A percentile compares a stretch with the other conserved stretches of the same genome.
Conservation (phyloP, 768 basidiomycete species). For the Suillus hirtellus region DNA sequence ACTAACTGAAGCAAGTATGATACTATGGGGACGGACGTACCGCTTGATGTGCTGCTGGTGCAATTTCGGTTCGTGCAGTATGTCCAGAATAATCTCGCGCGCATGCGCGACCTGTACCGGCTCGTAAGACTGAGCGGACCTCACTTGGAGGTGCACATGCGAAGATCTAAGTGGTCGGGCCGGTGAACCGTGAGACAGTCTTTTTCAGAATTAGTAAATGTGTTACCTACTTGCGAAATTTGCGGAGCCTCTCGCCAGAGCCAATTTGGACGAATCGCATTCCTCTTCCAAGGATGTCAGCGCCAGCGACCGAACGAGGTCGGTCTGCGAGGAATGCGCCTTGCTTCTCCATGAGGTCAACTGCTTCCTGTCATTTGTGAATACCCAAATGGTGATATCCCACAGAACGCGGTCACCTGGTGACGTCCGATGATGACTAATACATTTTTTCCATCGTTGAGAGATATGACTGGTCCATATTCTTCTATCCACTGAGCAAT, state of each 20-base stretch:
- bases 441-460: constrained; percentile 7
- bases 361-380: constrained; percentile 33
- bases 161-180: constrained; percentile 39
- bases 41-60: constrained; percentile 29
- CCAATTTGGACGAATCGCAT: constrained; percentile 57
- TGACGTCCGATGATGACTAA: constrained; percentile 14
- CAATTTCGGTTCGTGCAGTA: constrained; percentile 25
- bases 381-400: constrained; percentile 22
- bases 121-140: constrained; percentile 44
- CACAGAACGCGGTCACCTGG: constrained; percentile 4
- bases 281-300: constrained; percentile 57
- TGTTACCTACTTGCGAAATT: constrained; percentile 47
- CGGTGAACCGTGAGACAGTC: not conserved
- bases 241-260: constrained; percentile 56
- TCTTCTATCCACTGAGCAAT: constrained; percentile 13
- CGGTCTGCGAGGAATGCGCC: constrained; percentile 52
- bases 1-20: not conserved
- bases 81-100: constrained; percentile 21
- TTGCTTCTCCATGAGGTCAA: constrained; percentile 63
- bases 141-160: constrained; percentile 54
- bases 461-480: constrained; percentile 13
- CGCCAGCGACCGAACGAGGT: constrained; percentile 52
- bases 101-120: constrained; percentile 45
- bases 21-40: constrained; percentile 40
- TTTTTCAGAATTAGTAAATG: constrained; percentile 9